Percentiles rank a stretch among this genome's conserved stretches.
phyloP scores from a whole-genome alignment of 2,329 filamentous ascomycete genomes.

The Kalmusia sp. region DNA sequence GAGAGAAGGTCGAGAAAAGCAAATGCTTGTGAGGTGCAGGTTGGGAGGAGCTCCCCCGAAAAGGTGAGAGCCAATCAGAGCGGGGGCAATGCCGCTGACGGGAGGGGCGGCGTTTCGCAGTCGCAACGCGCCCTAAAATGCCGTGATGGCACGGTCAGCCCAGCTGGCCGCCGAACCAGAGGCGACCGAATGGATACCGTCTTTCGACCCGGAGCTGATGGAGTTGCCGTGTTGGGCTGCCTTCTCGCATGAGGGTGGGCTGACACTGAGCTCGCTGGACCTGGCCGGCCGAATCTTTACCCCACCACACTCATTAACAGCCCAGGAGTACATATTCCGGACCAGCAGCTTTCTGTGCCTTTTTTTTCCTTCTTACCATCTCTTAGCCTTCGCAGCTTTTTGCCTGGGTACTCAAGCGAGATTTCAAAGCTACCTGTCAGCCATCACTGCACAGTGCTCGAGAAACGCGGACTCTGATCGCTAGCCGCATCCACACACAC shows the following conservation, averaged over 20 bases:
- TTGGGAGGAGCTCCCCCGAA: neutral
- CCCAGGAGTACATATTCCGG: neutral
- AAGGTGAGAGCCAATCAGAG: neutral
- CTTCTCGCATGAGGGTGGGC: slow-evolving; percentile 3
- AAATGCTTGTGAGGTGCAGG: neutral
- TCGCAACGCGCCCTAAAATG: slow-evolving; percentile 2
- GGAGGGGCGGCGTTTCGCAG: neutral
- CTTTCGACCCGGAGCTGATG: neutral
- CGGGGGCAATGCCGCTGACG: neutral
- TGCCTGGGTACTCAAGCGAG: neutral
- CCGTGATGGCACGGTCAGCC: neutral
- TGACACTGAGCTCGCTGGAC: neutral
- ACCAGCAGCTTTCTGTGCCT: neutral
- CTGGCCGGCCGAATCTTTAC: neutral
- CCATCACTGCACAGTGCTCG: neutral
- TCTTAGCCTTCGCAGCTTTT: no score
- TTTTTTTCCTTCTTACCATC: neutral
- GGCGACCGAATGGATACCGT: neutral
- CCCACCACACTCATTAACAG: slow-evolving; percentile 1
- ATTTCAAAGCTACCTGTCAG: neutral
- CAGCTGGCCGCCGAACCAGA: neutral
- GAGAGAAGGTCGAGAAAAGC: neutral
- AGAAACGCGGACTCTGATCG: neutral
- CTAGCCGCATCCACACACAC: neutral
- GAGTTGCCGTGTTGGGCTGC: slow-evolving; percentile 1